Conservation (phyloP, 1,284 basidiomycete species). For the Mixia osmundae region DNA sequence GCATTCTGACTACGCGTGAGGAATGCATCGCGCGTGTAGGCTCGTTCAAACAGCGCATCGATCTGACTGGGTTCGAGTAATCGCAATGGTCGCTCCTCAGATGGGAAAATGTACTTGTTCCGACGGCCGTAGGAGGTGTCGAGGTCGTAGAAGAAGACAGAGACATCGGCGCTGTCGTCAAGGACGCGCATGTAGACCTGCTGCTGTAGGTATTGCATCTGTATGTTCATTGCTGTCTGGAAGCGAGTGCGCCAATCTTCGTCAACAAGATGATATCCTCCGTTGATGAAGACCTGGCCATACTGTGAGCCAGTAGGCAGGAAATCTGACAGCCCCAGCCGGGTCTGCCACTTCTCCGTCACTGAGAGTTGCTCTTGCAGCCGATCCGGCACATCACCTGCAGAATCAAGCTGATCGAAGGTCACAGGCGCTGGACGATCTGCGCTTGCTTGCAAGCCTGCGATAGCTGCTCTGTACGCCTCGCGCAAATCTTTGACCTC, state of each 20-base stretch:
- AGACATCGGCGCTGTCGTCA: slow-evolving; percentile 33
- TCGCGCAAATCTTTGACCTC: not conserved
- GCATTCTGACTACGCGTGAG: no score
- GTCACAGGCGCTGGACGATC: not conserved
- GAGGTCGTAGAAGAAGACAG: slow-evolving; percentile 71
- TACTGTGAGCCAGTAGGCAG: no score
- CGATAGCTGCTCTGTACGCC: not conserved
- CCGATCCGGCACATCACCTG: no score
- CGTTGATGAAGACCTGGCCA: slow-evolving; percentile 51
- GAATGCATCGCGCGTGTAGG: no score
- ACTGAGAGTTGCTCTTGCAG: no score
- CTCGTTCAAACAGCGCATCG: no score
- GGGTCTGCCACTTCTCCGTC: no score
- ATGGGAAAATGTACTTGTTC: slow-evolving; percentile 43
- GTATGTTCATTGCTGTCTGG: slow-evolving; percentile 36
- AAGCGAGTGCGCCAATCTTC: slow-evolving; percentile 18
- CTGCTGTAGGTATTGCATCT: slow-evolving; percentile 46
- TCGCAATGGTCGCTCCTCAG: slow-evolving; percentile 25
- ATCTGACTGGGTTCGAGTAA: no score
- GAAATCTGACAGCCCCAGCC: no score
- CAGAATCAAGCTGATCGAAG: slow-evolving; percentile 1
- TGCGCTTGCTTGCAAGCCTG: not conserved
- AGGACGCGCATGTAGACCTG: slow-evolving; percentile 41
- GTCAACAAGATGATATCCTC: slow-evolving; percentile 31
- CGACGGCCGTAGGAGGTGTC: slow-evolving; percentile 43